Evolutionary conservation across 1,139 yeast genomes (phyloP).

Genomic region (Kurtzmaniella quercitrusa): DNA sequence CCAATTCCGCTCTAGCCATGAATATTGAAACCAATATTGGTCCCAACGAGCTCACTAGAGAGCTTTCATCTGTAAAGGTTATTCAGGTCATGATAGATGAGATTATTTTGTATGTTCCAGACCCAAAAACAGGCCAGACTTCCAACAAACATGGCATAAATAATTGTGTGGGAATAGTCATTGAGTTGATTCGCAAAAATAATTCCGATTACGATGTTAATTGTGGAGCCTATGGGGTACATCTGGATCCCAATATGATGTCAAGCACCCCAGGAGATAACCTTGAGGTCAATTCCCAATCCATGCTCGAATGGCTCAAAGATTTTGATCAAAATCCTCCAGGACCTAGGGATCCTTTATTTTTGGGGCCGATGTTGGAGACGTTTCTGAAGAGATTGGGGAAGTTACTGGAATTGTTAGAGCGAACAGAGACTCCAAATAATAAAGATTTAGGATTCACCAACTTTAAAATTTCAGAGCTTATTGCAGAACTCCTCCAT

Average conservation of each 20-base stretch:
- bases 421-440: slow-evolving; percentile 14
- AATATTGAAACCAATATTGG: slow-evolving; percentile 47
- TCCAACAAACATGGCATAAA: slow-evolving; percentile 45
- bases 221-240: slow-evolving; percentile 37
- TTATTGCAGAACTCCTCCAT: slow-evolving; percentile 44
- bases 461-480: slow-evolving; percentile 39
- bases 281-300: slow-evolving; percentile 34
- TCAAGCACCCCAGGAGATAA: slow-evolving; percentile 21
- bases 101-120: slow-evolving; percentile 30
- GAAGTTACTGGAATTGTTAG: slow-evolving; percentile 27
- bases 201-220: slow-evolving; percentile 46
- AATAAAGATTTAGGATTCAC: slow-evolving; percentile 34
- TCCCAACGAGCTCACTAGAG: slow-evolving; percentile 43
- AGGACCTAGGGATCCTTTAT: slow-evolving; percentile 42
- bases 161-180: slow-evolving; percentile 45
- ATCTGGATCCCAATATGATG: slow-evolving; percentile 12
- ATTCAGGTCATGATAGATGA: slow-evolving; percentile 36
- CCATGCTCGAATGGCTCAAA: slow-evolving; percentile 45
- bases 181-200: slow-evolving; percentile 44
- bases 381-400: slow-evolving; percentile 37
- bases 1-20: slow-evolving; percentile 51
- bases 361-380: slow-evolving; percentile 40
- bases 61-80: slow-evolving; percentile 36
- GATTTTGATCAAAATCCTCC: slow-evolving; percentile 49
- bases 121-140: slow-evolving; percentile 13